phyloP scores from a whole-genome alignment of 495 filamentous ascomycete genomes.

The Trichoderma parareesei region DNA sequence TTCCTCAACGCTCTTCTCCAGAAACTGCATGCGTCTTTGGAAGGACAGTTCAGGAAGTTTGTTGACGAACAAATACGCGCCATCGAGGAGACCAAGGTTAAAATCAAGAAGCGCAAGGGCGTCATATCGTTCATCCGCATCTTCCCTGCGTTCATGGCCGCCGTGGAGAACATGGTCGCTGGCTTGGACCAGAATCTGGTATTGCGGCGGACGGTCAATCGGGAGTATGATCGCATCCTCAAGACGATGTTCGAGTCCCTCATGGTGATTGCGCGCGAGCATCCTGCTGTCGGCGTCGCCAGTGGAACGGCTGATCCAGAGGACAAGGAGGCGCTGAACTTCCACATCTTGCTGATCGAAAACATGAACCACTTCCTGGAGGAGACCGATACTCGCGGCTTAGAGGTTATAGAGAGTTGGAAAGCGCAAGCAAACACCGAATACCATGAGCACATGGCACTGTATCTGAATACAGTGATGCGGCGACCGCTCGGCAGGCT shows the following conservation, averaged over 20 bases:
- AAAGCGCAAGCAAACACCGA: constrained; percentile 65
- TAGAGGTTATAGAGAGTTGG: constrained; percentile 75
- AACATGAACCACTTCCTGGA: constrained; percentile 98
- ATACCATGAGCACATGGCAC: constrained; percentile 76
- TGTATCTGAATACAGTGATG: constrained; percentile 83
- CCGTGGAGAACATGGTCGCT: constrained; percentile 74
- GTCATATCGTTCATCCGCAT: constrained; percentile 90
- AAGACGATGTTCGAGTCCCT: constrained; percentile 95
- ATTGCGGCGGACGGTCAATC: constrained; percentile 69
- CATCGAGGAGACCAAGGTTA: constrained; percentile 98
- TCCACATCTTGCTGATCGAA: constrained; percentile 93
- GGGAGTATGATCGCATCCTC: constrained; percentile 81
- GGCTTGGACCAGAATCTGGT: constrained; percentile 49
- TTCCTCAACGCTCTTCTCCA: constrained; percentile 73
- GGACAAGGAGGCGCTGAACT: constrained; percentile 92
- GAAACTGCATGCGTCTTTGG: constrained; percentile 68
- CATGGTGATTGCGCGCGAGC: constrained; percentile 91
- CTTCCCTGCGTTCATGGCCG: constrained; percentile 75
- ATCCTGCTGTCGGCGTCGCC: constrained; percentile 50
- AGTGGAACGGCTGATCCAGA: constrained; percentile 54
- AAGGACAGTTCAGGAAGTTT: constrained; percentile 74
- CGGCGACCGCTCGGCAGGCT: constrained; percentile 82
- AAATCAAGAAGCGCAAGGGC: constrained; percentile 95
- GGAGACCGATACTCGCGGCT: constrained; percentile 68
- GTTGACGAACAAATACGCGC: constrained; percentile 90